Evolutionary conservation across 164 flowering plant species (phyloP).

Genomic region (Chimonanthus salicifolius): DNA sequence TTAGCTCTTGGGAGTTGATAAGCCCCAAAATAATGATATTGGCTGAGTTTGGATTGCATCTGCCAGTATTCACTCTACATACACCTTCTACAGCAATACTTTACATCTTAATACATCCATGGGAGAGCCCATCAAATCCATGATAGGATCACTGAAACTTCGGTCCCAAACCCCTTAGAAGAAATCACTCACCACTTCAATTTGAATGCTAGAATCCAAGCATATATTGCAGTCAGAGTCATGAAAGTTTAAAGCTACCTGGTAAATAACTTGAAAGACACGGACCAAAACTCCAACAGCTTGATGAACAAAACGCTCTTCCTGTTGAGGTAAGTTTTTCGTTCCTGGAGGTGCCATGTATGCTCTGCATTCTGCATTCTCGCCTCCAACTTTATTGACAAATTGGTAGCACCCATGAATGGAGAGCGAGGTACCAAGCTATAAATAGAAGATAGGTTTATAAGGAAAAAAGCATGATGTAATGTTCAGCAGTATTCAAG

Average conservation of each 20-base stretch:
- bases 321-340: conserved; percentile 19
- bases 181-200: background rate
- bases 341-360: conserved; percentile 17
- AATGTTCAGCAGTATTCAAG: background rate
- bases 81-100: background rate
- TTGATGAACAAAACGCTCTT: conserved; percentile 23
- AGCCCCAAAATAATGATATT: too few relatives aligned
- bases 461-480: conserved; percentile 8
- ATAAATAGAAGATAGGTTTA: conserved; percentile 14
- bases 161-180: too few relatives aligned
- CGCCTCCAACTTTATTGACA: conserved; percentile 37
- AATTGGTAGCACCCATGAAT: conserved; percentile 61
- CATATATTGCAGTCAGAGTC: background rate
- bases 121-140: too few relatives aligned
- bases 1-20: too few relatives aligned
- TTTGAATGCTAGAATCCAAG: background rate
- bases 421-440: conserved; percentile 83
- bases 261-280: conserved; percentile 70
- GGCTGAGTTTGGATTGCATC: too few relatives aligned
- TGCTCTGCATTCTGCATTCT: conserved; percentile 49
- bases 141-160: too few relatives aligned
- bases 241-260: conserved; percentile 36
- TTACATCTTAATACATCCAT: background rate
- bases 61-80: too few relatives aligned
- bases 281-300: conserved; percentile 60